phyloP scores from a whole-genome alignment of 305 asterid genomes.

The Plantago rigida region DNA sequence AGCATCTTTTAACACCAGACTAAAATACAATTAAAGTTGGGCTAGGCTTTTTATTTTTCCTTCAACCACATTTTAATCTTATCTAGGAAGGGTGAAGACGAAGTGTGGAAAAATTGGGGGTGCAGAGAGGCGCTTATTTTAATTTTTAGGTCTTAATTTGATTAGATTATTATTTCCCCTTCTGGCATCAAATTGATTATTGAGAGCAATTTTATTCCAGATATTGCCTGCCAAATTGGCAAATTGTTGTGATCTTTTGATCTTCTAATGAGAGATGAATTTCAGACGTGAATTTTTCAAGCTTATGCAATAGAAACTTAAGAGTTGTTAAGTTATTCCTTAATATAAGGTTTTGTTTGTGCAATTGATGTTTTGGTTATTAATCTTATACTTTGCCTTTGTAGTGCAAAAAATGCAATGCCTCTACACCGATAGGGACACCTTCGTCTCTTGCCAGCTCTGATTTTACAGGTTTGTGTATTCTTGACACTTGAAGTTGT shows the following conservation, averaged over 20 bases:
- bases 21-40: too few species aligned
- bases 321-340: conserved; percentile 10
- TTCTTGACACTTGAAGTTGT: neutral
- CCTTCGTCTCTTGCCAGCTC: conserved; percentile 50
- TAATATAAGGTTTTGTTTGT: conserved; percentile 2
- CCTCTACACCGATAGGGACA: conserved; percentile 42
- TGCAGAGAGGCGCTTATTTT: neutral
- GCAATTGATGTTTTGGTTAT: conserved; percentile 3
- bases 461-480: conserved; percentile 47
- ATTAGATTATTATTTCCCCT: conserved; percentile 3
- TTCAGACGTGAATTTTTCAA: neutral
- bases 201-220: neutral
- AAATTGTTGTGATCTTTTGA: conserved; percentile 3
- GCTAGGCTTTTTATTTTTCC: too few species aligned
- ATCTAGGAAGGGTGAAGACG: neutral
- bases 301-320: conserved; percentile 3
- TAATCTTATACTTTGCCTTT: conserved; percentile 30
- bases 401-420: conserved; percentile 83
- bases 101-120: too few species aligned
- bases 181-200: conserved; percentile 14
- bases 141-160: conserved; percentile 9
- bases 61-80: neutral
- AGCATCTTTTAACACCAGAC: too few species aligned
- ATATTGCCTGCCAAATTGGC: neutral
- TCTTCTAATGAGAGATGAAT: neutral